These are phyloP conservation scores for Candida gigantensis DNA, from an alignment of 1,139 yeast species.

Conservation along the genomic window DNA sequence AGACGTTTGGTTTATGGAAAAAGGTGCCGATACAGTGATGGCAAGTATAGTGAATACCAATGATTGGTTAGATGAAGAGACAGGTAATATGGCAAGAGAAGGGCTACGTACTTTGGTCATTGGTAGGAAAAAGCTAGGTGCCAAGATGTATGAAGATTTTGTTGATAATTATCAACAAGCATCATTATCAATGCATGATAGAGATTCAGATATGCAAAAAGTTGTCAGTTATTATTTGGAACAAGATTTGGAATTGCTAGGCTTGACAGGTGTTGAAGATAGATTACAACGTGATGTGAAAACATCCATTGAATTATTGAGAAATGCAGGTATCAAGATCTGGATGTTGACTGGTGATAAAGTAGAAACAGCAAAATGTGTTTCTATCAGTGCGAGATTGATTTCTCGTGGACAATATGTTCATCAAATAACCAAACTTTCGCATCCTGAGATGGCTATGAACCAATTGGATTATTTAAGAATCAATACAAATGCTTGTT, in stretches of 20 bases:
- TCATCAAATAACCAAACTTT: slow-evolving; percentile 74
- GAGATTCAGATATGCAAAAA: slow-evolving; percentile 72
- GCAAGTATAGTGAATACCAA: slow-evolving; percentile 74
- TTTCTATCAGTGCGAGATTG: slow-evolving; percentile 88
- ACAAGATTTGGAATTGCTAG: slow-evolving; percentile 79
- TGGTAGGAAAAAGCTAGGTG: slow-evolving; percentile 71
- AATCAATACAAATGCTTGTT: slow-evolving; percentile 68
- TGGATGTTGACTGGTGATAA: slow-evolving; percentile 99
- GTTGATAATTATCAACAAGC: slow-evolving; percentile 68
- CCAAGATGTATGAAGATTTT: slow-evolving; percentile 61
- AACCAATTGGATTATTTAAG: slow-evolving; percentile 71
- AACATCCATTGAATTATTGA: slow-evolving; percentile 82
- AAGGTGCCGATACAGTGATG: slow-evolving; percentile 98
- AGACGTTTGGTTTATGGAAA: slow-evolving; percentile 81
- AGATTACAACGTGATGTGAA: slow-evolving; percentile 89
- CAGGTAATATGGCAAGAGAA: slow-evolving; percentile 97
- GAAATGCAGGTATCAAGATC: slow-evolving; percentile 95
- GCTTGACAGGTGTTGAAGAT: slow-evolving; percentile 97
- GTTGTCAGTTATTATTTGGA: slow-evolving; percentile 74
- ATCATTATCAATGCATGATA: slow-evolving; percentile 70
- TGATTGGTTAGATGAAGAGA: slow-evolving; percentile 98
- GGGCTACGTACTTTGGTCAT: slow-evolving; percentile 94
- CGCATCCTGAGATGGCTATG: slow-evolving; percentile 64
- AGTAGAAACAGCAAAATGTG: slow-evolving; percentile 97
- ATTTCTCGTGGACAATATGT: slow-evolving; percentile 93